These are phyloP conservation scores for Abortiporus biennis DNA, from an alignment of 1,284 basidiomycete genomes.

Conservation along the genomic window DNA sequence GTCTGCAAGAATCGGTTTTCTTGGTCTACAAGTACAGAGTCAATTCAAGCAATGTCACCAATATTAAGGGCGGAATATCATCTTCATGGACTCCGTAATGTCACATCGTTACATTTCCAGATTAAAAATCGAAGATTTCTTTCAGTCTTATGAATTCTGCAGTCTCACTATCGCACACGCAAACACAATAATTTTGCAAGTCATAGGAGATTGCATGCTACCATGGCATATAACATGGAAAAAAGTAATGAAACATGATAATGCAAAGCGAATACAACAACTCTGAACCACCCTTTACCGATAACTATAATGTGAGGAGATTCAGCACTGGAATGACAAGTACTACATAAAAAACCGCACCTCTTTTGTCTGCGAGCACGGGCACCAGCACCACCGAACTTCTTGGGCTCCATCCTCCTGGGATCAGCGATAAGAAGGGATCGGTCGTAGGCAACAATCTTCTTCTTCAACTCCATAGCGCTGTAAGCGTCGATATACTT, in stretches of 20 bases:
- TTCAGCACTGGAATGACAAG: conserved; percentile 7
- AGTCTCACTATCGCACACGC: too few relatives aligned
- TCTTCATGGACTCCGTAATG: too few relatives aligned
- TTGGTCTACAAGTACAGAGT: too few relatives aligned
- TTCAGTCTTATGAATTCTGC: too few relatives aligned
- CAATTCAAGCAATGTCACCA: too few relatives aligned
- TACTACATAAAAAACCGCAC: conserved; percentile 35
- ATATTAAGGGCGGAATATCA: too few relatives aligned
- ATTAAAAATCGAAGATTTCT: too few relatives aligned
- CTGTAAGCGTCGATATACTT: conserved; percentile 99
- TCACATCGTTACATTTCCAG: too few relatives aligned
- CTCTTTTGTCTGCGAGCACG: conserved; percentile 95
- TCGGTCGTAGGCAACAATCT: conserved; percentile 92
- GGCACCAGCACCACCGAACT: conserved; percentile 95
- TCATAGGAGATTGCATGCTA: conserved; percentile 21
- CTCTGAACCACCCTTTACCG: conserved; percentile 55
- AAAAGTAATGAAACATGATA: conserved; percentile 39
- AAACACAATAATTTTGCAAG: too few relatives aligned
- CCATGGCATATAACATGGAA: conserved; percentile 39
- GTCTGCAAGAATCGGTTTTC: too few relatives aligned
- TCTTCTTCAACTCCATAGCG: conserved; percentile 96
- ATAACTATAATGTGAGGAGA: conserved; percentile 62
- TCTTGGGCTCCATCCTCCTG: conserved; percentile 99
- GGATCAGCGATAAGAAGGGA: conserved; percentile 97
- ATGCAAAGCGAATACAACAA: conserved; percentile 32